Conservation (phyloP, 1,139 yeast genomes). For the Pichia sp. region DNA sequence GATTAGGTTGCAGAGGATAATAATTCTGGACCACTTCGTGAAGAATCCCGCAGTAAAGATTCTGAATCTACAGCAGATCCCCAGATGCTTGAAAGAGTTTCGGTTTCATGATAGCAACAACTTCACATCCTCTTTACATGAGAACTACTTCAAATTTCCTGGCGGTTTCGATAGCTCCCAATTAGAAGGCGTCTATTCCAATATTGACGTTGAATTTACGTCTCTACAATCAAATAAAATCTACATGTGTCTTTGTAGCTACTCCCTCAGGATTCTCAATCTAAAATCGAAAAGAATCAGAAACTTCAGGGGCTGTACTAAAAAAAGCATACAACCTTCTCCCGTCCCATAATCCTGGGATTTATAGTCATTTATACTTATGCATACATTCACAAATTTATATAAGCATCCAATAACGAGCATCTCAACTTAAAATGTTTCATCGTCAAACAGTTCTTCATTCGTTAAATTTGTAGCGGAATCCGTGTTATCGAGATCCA, state of each 20-base stretch:
- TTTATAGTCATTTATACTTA: not conserved
- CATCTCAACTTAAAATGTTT: constrained; percentile 10
- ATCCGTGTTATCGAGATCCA: not conserved
- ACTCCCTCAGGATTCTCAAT: not conserved
- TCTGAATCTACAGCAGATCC: not conserved
- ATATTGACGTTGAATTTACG: constrained; percentile 2
- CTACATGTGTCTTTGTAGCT: constrained; percentile 1
- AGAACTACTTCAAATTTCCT: constrained; percentile 1
- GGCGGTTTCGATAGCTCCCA: not conserved
- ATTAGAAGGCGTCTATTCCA: constrained; percentile 6
- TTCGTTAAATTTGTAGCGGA: not conserved
- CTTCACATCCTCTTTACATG: not conserved
- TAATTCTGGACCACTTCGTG: constrained; percentile 1
- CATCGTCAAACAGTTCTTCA: constrained; percentile 14
- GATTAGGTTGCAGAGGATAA: constrained; percentile 1
- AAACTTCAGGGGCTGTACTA: not conserved
- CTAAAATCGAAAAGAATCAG: constrained; percentile 6
- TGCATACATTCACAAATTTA: not conserved
- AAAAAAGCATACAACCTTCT: too few species aligned
- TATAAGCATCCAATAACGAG: not conserved
- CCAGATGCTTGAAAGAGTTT: constrained; percentile 5
- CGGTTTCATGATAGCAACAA: constrained; percentile 8
- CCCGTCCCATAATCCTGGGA: not conserved
- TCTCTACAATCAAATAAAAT: not conserved
- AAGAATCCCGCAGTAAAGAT: not conserved